Conservation (phyloP, 2,329 filamentous ascomycete species). For the Ascosphaera apis region DNA sequence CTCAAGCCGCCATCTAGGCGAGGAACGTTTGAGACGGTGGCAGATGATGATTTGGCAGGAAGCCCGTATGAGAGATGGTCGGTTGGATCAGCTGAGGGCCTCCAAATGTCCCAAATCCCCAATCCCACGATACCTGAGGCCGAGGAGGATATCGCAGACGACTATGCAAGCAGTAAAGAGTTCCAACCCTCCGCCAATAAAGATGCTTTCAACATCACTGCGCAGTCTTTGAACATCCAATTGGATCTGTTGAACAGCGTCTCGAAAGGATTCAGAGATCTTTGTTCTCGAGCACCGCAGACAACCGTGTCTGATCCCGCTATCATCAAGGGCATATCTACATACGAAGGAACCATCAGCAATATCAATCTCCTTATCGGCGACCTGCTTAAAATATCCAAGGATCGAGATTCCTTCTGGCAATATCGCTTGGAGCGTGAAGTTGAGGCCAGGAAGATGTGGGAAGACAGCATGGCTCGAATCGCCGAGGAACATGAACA, state of each 20-base stretch:
- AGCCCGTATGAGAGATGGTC: neutral
- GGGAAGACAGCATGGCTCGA: conserved; percentile 97
- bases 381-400: conserved; percentile 74
- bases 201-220: conserved; percentile 91
- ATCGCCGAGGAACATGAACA: conserved; percentile 89
- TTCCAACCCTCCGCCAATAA: conserved; percentile 47
- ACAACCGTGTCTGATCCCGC: conserved; percentile 54
- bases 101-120: neutral
- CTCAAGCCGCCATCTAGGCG: neutral
- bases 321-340: conserved; percentile 52
- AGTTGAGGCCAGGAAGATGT: conserved; percentile 76
- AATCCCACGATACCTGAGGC: neutral
- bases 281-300: conserved; percentile 45
- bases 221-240: conserved; percentile 80
- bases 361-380: conserved; percentile 68
- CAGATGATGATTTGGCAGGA: neutral
- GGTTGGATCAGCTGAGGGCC: neutral
- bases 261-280: conserved; percentile 53
- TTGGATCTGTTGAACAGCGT: conserved; percentile 76
- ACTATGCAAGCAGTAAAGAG: conserved; percentile 59
- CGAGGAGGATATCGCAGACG: conserved; percentile 53
- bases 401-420: conserved; percentile 90
- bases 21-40: neutral
- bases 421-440: conserved; percentile 85
- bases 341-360: conserved; percentile 74